These are phyloP conservation scores for Botryosphaeria dothidea DNA, from an alignment of 2,329 filamentous ascomycete genomes.

Conservation along the genomic window DNA sequence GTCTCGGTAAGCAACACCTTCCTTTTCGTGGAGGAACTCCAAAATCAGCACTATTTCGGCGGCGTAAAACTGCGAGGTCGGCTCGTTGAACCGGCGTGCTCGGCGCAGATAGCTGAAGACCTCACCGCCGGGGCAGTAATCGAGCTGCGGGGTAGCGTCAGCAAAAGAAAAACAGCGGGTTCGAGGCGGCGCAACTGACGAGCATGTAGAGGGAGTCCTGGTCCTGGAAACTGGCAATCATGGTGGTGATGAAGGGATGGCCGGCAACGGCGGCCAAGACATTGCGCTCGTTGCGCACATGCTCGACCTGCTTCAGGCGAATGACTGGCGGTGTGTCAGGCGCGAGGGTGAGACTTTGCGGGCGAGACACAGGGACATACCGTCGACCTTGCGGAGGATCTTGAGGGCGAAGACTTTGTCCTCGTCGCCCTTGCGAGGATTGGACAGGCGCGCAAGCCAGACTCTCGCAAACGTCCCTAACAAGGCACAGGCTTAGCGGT, in stretches of 20 bases:
- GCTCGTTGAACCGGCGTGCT: constrained; percentile 76
- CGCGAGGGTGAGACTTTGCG: neutral
- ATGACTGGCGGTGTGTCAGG: constrained; percentile 56
- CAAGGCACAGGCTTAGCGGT: constrained; percentile 17
- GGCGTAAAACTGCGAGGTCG: constrained; percentile 77
- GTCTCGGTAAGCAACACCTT: constrained; percentile 79
- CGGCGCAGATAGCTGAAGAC: constrained; percentile 81
- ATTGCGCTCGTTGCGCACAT: constrained; percentile 79
- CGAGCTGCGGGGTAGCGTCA: constrained; percentile 52
- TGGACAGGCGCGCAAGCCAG: constrained; percentile 70
- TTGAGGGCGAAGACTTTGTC: constrained; percentile 78
- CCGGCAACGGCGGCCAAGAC: constrained; percentile 76
- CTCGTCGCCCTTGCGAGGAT: constrained; percentile 52
- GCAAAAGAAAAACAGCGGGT: neutral
- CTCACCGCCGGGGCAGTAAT: constrained; percentile 82
- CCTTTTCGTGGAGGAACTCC: constrained; percentile 76
- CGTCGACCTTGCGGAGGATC: constrained; percentile 66
- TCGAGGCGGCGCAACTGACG: constrained; percentile 37
- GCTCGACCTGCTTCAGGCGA: constrained; percentile 81
- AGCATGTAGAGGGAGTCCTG: constrained; percentile 78
- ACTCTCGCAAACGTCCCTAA: constrained; percentile 79
- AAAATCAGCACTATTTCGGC: constrained; percentile 82
- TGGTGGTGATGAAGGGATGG: constrained; percentile 79
- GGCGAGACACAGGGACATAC: constrained; percentile 32
- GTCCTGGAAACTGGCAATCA: constrained; percentile 79